Base-by-base conservation (phyloP, 106 monocot genomes). In the Xerophyta viscosa region DNA sequence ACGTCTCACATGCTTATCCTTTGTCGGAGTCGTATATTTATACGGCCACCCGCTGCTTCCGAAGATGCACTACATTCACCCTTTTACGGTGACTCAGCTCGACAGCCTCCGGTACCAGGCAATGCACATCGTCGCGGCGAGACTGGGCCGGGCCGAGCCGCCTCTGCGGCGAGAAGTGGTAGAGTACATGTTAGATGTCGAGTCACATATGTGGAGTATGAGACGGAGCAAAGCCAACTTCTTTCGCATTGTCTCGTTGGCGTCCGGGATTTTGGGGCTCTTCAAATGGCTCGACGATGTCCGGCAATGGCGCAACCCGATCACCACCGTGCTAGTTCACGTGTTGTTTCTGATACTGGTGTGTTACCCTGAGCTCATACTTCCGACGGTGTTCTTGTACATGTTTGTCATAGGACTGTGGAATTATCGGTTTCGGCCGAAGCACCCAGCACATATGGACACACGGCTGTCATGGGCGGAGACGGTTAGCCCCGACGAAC, bases 211-310 rank as follows among this genome's bases (percentile, higher is more conserved):
- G 57, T 57, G 57, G 57, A 57, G 64, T 52, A 65, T 65, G 54
- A 27, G 64, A 23, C 36, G 24, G 42, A 65, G 64, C 64, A 65
- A 65, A 22, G 64, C 50, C 8, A 65, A 65, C 41, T 65, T 65
- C 54, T 65, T 43, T 43, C 23, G 64, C 15, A 65, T 65, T 8
- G 42, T 54, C 13, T 26, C 39, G 6, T 4, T 54, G 20, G 5
- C 52, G 1, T 27, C 23, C 2, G 64, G 54, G 17, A n/a, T 54
- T 20, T 18, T 54, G 20, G 54, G 39, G 21, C 10, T 45, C 2
- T 39, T 25, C 18, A 54, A 22, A 23, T 65, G 64, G 54, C 42
- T 65, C 20, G 29, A 65, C 23, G 10, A 29, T 5, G 27, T 65
- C 20, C 42, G 64, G 43, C 41, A 31, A 3, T 65, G 64, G 64